These are phyloP conservation scores for Alternaria conjuncta DNA, from an alignment of 2,329 filamentous ascomycete species.

Conservation along the genomic window DNA sequence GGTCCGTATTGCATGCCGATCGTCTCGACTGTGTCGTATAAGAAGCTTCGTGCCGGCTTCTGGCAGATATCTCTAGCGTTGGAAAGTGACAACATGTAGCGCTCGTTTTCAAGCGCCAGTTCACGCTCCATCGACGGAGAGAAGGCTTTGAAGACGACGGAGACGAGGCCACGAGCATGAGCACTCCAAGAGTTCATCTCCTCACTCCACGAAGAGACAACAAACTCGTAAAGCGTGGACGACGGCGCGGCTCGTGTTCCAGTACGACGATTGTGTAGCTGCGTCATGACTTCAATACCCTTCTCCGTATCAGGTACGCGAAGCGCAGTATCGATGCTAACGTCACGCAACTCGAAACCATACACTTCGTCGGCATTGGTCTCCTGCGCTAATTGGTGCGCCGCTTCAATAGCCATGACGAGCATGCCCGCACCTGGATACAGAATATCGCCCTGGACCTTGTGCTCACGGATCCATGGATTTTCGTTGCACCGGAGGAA, in stretches of 20 bases:
- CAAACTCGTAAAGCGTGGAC: slow-evolving; percentile 9
- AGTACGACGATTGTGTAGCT: slow-evolving; percentile 10
- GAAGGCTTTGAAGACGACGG: slow-evolving; percentile 1
- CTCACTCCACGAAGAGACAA: slow-evolving; percentile 8
- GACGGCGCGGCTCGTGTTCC: slow-evolving; percentile 9
- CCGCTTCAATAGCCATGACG: slow-evolving; percentile 44
- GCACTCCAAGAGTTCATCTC: slow-evolving; percentile 6
- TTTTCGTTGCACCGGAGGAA: slow-evolving; percentile 10
- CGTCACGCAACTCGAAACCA: slow-evolving; percentile 5
- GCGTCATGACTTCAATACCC: slow-evolving; percentile 12
- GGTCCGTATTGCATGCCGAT: slow-evolving; percentile 15
- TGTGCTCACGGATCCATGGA: slow-evolving; percentile 22
- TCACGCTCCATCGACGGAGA: slow-evolving; percentile 4
- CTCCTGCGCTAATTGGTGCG: background rate
- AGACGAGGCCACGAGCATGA: slow-evolving; percentile 5
- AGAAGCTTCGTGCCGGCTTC: slow-evolving; percentile 7
- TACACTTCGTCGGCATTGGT: slow-evolving; percentile 1
- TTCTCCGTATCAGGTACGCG: slow-evolving; percentile 10
- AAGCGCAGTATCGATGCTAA: slow-evolving; percentile 6
- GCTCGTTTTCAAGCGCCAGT: background rate
- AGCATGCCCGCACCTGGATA: slow-evolving; percentile 56
- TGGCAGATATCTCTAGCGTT: background rate
- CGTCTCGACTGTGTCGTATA: slow-evolving; percentile 9
- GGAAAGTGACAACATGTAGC: slow-evolving; percentile 1
- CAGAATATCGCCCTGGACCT: slow-evolving; percentile 38